Evolutionary conservation across 2,329 filamentous ascomycete species (phyloP), one percentile per base, ranked within the genome.

Genomic region (Scedosporium minutisporum): DNA sequence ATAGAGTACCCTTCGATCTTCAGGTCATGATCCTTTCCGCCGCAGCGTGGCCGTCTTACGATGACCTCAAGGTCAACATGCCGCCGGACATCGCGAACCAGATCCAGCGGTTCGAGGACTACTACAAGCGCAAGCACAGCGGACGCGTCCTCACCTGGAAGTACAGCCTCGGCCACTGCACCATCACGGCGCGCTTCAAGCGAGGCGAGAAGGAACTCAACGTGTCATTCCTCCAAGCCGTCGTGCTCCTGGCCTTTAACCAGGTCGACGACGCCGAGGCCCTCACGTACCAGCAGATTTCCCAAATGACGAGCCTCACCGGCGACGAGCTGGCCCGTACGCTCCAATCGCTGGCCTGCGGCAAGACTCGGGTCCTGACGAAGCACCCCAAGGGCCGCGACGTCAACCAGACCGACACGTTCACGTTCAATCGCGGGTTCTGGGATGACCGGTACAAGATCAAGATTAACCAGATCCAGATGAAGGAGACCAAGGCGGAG

Each of bases 401-500:
- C 0, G 86, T 99, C 67, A 82, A 83, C 64, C 71, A 79, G 0
- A 90, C 84, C 0, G 96, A 99, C 75, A 90, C 87, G 0, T 99
- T 99, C 70, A 85, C 85, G 0, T 87, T 96, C 70, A 97, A 97
- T 76, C 75, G 82, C 55, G 73, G 73, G 16, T 99, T 99, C 75
- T 78, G 78, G 2, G 89, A 97, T 71, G 82, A 87, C 21, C 96
- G 95, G 74, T 89, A 90, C 75, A 87, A 92, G 63, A 87, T 99
- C 77, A 99, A 99, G 79, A 97, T 99, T 79, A 99, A 97, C 77
- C 93, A 97, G 76, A 95, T 99, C 68, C 95, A 99, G 76, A 83
- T 97, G 60, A 96, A 95, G 76, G 95, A 99, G 77, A 97, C 95
- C 0, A 90, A 89, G 69, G 89, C 93, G 71, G 95, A 99, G 76